These are phyloP conservation scores for Nephelium lappaceum DNA, from an alignment of 345 rosid genomes.

Conservation along the genomic window DNA sequence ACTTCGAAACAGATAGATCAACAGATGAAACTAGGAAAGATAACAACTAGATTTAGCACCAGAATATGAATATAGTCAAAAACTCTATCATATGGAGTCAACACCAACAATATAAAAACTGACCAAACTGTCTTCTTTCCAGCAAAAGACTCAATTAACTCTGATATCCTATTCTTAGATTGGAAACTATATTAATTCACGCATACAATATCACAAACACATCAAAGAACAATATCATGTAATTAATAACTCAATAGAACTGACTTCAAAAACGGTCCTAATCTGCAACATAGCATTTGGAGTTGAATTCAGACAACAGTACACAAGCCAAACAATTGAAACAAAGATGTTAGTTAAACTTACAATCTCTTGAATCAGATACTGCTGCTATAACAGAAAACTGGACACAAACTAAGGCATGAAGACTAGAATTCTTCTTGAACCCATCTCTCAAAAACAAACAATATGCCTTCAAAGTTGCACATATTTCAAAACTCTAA, in stretches of 20 bases:
- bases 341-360: background rate
- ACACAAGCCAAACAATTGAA: background rate
- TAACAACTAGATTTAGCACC: background rate
- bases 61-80: background rate
- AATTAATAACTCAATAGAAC: background rate
- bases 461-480: background rate
- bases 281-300: background rate
- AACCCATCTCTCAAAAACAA: slow-evolving; percentile 11
- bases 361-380: slow-evolving; percentile 5
- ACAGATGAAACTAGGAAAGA: too few species aligned
- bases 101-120: background rate
- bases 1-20: too few species aligned
- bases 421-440: background rate
- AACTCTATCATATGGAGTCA: background rate
- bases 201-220: background rate
- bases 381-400: slow-evolving; percentile 6
- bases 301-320: background rate
- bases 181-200: background rate
- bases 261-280: too few species aligned
- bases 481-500: background rate
- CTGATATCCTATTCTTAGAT: background rate
- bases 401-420: slow-evolving; percentile 2
- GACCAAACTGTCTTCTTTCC: background rate
- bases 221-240: background rate
- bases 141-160: background rate